Conservation (phyloP, 345 rosid genomes). For the Trapa incisa region DNA sequence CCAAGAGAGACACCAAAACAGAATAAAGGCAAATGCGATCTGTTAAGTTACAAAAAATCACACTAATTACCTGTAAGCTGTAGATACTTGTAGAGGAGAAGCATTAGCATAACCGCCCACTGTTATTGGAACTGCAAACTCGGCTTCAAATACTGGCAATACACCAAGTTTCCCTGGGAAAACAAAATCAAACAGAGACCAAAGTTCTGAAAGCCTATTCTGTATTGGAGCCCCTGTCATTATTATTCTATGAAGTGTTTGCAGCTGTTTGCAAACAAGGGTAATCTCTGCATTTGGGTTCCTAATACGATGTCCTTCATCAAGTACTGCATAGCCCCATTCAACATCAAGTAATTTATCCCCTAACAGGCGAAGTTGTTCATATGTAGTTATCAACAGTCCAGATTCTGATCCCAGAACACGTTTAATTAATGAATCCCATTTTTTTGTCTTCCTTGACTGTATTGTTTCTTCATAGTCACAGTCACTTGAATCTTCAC, state of each 20-base stretch:
- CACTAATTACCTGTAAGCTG: constrained; percentile 65
- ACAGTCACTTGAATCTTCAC: constrained; percentile 57
- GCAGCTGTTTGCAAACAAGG: constrained; percentile 89
- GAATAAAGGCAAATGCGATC: neutral
- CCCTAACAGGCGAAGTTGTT: constrained; percentile 81
- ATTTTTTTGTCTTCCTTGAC: constrained; percentile 47
- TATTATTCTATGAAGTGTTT: constrained; percentile 83
- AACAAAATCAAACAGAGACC: constrained; percentile 98
- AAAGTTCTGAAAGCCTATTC: constrained; percentile 77
- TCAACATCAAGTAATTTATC: constrained; percentile 71
- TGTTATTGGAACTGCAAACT: constrained; percentile 86
- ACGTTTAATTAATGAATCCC: constrained; percentile 75
- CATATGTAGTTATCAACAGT: constrained; percentile 82
- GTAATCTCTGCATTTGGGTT: constrained; percentile 92
- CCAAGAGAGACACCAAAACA: neutral
- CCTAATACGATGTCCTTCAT: constrained; percentile 95
- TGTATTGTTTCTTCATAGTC: constrained; percentile 33
- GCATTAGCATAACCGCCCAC: constrained; percentile 99
- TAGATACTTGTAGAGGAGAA: constrained; percentile 92
- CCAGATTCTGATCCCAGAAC: constrained; percentile 70
- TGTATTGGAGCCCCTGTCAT: constrained; percentile 99
- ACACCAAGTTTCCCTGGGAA: constrained; percentile 97
- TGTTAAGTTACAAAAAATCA: neutral
- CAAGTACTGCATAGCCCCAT: constrained; percentile 93
- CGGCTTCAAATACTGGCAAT: constrained; percentile 92